Evolutionary conservation across 2,329 filamentous ascomycete species (phyloP), one percentile per base, ranked within the genome.

Genomic region (Mycosphaerella sp.): DNA sequence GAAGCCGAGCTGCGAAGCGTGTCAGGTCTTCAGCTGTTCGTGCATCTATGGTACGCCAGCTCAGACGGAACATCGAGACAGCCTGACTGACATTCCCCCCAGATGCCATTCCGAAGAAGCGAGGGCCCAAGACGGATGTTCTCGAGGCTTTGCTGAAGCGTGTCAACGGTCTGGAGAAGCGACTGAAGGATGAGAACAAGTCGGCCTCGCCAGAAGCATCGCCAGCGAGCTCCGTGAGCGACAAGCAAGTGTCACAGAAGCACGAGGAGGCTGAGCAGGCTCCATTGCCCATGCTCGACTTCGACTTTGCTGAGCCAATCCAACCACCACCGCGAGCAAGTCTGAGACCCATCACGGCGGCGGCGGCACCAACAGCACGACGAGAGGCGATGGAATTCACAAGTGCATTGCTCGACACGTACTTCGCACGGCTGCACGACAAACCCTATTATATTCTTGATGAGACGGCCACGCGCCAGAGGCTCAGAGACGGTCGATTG

Each of bases 61-160:
- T 30, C 21, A 35, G n/a, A 17, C 4, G 14, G n/a, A 28, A n/a
- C 27, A 16, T 35, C 25, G 39, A 16, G 8, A 18, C 39, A 27
- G 13, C 7, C 16, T 17, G 17, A 37, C 48, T 44, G 48, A 44
- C 53, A 35, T 61, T 42, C 25, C 21, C 7, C 35, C 13, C 43
- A 90, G 88, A 95, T 73, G 89, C 89, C 21, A 81, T 93, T 14
- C 89, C 89, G 0, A 94, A 94, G 72, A 94, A 94, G 68, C 79
- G 89, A 66, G 89, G 89, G 0, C 89, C 89, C 2, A 95, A 95
- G 70, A 94, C 88, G 25, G 89, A 95, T 66, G 87, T 94, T 4
- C 74, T 94, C 28, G 89, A 94, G 67, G 87, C 89, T 1, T 73
- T 94, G 7, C 66, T 94, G 53, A 94, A 91, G 69, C 79, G 89